phyloP scores from a whole-genome alignment of 352 stramenopile genomes.

The Globisporangium nagaii region DNA sequence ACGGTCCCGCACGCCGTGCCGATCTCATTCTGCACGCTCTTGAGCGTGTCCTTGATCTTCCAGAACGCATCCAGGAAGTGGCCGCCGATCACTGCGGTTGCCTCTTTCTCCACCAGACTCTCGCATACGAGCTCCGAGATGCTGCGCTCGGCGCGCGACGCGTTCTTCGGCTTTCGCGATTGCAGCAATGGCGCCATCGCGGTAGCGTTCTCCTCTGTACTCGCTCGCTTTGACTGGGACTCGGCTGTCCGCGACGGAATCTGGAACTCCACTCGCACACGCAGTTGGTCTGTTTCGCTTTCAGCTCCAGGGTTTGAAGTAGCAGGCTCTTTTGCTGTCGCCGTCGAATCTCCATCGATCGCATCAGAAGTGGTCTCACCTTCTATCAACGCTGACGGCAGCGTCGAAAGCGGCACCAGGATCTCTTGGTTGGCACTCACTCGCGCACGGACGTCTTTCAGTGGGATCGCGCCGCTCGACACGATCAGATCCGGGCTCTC shows the following conservation, averaged over 20 bases:
- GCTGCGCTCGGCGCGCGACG: constrained; percentile 41
- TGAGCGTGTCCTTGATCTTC: constrained; percentile 83
- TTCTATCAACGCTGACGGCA: constrained; percentile 13
- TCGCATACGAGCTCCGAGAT: constrained; percentile 73
- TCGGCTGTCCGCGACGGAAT: not conserved
- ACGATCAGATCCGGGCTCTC: constrained; percentile 61
- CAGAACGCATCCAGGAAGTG: constrained; percentile 75
- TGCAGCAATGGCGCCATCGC: not conserved
- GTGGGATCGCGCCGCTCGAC: constrained; percentile 40
- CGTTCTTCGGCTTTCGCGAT: constrained; percentile 8
- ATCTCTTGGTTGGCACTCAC: constrained; percentile 31
- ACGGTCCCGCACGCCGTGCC: constrained; percentile 60
- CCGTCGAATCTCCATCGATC: not conserved
- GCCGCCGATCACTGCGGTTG: constrained; percentile 54
- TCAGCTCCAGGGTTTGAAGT: too few species aligned
- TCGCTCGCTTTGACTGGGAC: constrained; percentile 3
- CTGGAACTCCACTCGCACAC: constrained; percentile 49
- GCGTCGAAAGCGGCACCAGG: constrained; percentile 27
- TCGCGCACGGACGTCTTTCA: constrained; percentile 29
- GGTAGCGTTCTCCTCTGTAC: constrained; percentile 1
- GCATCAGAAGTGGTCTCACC: not conserved
- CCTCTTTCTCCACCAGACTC: constrained; percentile 63
- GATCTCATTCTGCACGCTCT: constrained; percentile 71
- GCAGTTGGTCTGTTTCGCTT: constrained; percentile 29
- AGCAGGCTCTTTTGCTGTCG: constrained; percentile 9